phyloP scores from a whole-genome alignment of 2,329 filamentous ascomycete genomes.

The Thelonectria blattea region DNA sequence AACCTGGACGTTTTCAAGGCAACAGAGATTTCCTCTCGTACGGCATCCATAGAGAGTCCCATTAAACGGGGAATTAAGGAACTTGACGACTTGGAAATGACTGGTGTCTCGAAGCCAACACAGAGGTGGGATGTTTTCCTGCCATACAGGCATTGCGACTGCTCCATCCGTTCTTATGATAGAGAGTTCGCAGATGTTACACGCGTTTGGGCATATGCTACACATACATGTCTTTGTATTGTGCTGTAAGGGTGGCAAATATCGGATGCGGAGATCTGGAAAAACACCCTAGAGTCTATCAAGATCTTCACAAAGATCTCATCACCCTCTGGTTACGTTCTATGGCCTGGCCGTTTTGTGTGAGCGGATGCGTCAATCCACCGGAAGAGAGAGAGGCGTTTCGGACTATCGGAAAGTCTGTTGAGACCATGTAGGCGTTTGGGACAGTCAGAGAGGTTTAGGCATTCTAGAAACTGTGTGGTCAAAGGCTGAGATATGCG shows the following conservation, averaged over 20 bases:
- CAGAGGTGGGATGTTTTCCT: not conserved
- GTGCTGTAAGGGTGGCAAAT: not conserved
- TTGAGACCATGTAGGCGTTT: not conserved
- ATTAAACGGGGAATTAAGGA: not conserved
- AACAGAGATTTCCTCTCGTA: not conserved
- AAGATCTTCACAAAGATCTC: not conserved
- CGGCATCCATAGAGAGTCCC: not conserved
- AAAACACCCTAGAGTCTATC: not conserved
- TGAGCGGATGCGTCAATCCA: conserved; percentile 9
- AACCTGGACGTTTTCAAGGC: not conserved
- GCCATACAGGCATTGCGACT: not conserved
- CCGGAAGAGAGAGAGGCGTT: not conserved
- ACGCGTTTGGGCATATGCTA: conserved; percentile 4
- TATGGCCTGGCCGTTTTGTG: conserved; percentile 14
- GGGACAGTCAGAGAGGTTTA: not conserved
- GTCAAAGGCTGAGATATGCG: not conserved
- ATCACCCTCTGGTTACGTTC: conserved; percentile 11
- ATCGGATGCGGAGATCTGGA: not conserved
- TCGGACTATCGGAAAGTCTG: not conserved
- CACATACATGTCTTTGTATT: not conserved
- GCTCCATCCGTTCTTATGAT: not conserved
- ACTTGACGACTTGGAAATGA: not conserved
- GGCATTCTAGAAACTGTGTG: not conserved
- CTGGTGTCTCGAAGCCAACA: not conserved
- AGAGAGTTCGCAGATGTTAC: not conserved